Conservation (phyloP, 2,329 filamentous ascomycete genomes). For the Daldinia sp. region DNA sequence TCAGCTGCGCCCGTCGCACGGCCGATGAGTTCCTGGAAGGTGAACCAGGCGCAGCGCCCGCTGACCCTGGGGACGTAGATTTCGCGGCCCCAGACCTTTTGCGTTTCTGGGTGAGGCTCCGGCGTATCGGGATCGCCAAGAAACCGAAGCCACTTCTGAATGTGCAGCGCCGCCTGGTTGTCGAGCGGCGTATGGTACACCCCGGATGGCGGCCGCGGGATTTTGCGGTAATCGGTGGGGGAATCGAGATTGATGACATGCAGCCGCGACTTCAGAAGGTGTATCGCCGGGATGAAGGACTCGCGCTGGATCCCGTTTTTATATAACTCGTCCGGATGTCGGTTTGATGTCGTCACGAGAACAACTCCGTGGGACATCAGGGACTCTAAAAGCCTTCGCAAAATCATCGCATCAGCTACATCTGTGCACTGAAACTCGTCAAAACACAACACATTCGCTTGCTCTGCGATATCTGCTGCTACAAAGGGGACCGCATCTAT, state of each 20-base stretch:
- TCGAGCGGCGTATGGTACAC: slow-evolving; percentile 95
- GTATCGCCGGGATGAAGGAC: slow-evolving; percentile 95
- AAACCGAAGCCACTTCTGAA: slow-evolving; percentile 95
- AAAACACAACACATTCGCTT: slow-evolving; percentile 90
- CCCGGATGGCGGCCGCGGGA: slow-evolving; percentile 89
- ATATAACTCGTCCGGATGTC: slow-evolving; percentile 96
- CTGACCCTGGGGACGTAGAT: slow-evolving; percentile 89
- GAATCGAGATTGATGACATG: slow-evolving; percentile 95
- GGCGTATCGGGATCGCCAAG: slow-evolving; percentile 86
- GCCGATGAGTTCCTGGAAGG: slow-evolving; percentile 91
- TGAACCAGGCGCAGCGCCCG: slow-evolving; percentile 89
- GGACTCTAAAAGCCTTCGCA: slow-evolving; percentile 85
- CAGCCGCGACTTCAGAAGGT: slow-evolving; percentile 85
- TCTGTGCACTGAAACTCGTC: slow-evolving; percentile 99
- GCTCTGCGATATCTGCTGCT: slow-evolving; percentile 91
- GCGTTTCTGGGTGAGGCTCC: slow-evolving; percentile 78
- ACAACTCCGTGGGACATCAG: slow-evolving; percentile 98
- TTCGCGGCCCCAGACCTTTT: slow-evolving; percentile 92
- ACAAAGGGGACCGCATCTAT: slow-evolving; percentile 92
- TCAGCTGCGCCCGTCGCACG: slow-evolving; percentile 91
- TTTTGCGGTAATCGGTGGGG: slow-evolving; percentile 96
- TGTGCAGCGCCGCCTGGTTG: slow-evolving; percentile 79
- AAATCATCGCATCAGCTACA: slow-evolving; percentile 98
- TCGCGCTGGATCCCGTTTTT: slow-evolving; percentile 97
- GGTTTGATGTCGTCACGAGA: slow-evolving; percentile 93